Percentiles rank a stretch among this genome's conserved stretches.
These are phyloP conservation scores for Dictyostelium capitatum DNA, from an alignment of 78 protist genomes.

Conservation along the genomic window DNA sequence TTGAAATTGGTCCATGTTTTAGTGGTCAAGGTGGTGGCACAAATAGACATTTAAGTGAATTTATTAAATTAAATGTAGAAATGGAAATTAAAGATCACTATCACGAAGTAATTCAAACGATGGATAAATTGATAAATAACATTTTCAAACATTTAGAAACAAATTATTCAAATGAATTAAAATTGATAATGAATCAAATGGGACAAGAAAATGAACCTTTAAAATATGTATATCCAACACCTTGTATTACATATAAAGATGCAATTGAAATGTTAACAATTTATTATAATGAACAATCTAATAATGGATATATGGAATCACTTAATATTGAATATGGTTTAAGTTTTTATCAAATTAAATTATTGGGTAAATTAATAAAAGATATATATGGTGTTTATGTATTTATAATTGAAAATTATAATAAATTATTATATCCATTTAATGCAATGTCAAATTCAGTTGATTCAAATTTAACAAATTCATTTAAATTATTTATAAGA, in stretches of 20 bases:
- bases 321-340: constrained; percentile 76
- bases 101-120: constrained; percentile 94
- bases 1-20: constrained; percentile 98
- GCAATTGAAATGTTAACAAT: constrained; percentile 86
- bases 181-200: constrained; percentile 85
- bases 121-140: constrained; percentile 87
- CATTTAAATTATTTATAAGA: constrained; percentile 98
- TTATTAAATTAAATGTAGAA: constrained; percentile 98
- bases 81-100: constrained; percentile 96
- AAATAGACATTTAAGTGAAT: constrained; percentile 99
- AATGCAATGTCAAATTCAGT: constrained; percentile 98
- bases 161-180: constrained; percentile 77
- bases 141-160: constrained; percentile 90
- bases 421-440: constrained; percentile 96
- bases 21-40: constrained; percentile 98
- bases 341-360: constrained; percentile 84
- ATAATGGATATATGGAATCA: not conserved
- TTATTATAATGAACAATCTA: constrained; percentile 47
- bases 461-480: constrained; percentile 90
- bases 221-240: constrained; percentile 54
- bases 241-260: constrained; percentile 83
- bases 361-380: constrained; percentile 95
- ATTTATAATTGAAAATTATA: constrained; percentile 96
- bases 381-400: constrained; percentile 95
- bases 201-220: constrained; percentile 77